These are phyloP conservation scores for Saccharomyces jurei DNA, from an alignment of 805 yeast species.

Conservation along the genomic window DNA sequence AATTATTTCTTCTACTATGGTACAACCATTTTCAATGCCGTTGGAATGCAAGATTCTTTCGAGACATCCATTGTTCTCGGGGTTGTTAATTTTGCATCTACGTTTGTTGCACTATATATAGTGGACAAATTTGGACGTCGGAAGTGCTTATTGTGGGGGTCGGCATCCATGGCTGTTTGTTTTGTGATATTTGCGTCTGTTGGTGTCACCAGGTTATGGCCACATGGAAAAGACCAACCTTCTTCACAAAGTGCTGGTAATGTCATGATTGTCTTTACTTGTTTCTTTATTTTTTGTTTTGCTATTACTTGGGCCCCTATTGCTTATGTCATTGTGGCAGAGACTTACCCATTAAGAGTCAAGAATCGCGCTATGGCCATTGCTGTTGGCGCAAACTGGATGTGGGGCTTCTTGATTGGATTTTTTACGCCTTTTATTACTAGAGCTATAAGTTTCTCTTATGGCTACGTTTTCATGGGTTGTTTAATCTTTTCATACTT, in stretches of 20 bases:
- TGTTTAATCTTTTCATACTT: conserved; percentile 44
- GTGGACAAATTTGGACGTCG: conserved; percentile 48
- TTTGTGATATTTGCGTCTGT: conserved; percentile 43
- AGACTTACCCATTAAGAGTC: conserved; percentile 61
- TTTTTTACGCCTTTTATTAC: conserved; percentile 66
- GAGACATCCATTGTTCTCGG: conserved; percentile 50
- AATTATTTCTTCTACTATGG: conserved; percentile 60
- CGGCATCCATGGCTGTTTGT: conserved; percentile 38
- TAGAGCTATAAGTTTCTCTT: conserved; percentile 52
- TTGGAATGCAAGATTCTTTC: conserved; percentile 41
- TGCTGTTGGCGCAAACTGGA: conserved; percentile 53
- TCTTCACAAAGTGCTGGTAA: conserved; percentile 33
- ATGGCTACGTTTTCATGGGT: conserved; percentile 54
- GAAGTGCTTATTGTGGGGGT: conserved; percentile 38
- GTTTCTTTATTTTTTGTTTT: conserved; percentile 52
- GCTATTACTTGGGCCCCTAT: conserved; percentile 69
- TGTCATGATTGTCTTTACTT: conserved; percentile 33
- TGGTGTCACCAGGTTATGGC: conserved; percentile 42
- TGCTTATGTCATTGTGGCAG: conserved; percentile 53
- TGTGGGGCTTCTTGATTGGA: conserved; percentile 58
- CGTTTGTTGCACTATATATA: conserved; percentile 39
- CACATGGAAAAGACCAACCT: conserved; percentile 31
- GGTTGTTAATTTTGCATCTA: conserved; percentile 47
- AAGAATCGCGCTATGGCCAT: conserved; percentile 46
- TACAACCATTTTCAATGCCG: conserved; percentile 29